Conservation (phyloP, 2,329 filamentous ascomycete genomes). For the Cordyceps cateniannulata region DNA sequence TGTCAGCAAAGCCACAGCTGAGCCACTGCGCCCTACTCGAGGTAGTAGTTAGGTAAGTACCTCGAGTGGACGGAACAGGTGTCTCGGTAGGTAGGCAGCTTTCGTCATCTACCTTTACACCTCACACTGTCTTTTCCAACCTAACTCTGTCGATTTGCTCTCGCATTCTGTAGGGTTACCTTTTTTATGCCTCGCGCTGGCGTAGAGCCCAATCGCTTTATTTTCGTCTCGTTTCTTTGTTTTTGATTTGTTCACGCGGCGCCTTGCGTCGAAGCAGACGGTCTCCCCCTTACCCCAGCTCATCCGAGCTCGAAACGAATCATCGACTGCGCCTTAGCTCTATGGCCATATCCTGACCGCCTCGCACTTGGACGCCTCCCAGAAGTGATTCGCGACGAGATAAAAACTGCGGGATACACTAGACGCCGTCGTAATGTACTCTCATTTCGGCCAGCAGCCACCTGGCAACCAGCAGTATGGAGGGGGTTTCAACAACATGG, state of each 20-base stretch:
- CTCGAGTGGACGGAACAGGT: slow-evolving; percentile 3
- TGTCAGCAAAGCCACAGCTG: slow-evolving; percentile 6
- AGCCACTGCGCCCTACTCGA: too few species aligned
- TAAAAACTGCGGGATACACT: neutral
- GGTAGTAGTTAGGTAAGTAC: too few species aligned
- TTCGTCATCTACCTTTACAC: slow-evolving; percentile 10
- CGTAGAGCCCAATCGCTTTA: neutral
- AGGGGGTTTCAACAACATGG: slow-evolving; percentile 37
- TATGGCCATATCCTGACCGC: neutral
- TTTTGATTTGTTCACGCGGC: neutral
- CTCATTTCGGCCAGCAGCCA: slow-evolving; percentile 72
- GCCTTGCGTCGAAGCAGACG: neutral
- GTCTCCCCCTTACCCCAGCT: neutral
- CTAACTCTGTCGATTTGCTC: neutral
- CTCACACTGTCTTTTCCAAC: neutral
- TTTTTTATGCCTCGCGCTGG: neutral
- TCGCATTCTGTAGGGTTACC: neutral
- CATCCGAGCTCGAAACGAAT: slow-evolving; percentile 2
- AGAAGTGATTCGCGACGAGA: neutral
- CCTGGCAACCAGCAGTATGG: slow-evolving; percentile 51
- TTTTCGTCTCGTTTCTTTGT: neutral
- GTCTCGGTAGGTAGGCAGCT: slow-evolving; percentile 10
- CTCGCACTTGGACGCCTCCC: neutral
- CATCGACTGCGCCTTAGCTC: neutral
- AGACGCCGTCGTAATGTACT: slow-evolving; percentile 62